Conservation (phyloP, 495 filamentous ascomycete genomes). For the Amniculicola lignicola region DNA sequence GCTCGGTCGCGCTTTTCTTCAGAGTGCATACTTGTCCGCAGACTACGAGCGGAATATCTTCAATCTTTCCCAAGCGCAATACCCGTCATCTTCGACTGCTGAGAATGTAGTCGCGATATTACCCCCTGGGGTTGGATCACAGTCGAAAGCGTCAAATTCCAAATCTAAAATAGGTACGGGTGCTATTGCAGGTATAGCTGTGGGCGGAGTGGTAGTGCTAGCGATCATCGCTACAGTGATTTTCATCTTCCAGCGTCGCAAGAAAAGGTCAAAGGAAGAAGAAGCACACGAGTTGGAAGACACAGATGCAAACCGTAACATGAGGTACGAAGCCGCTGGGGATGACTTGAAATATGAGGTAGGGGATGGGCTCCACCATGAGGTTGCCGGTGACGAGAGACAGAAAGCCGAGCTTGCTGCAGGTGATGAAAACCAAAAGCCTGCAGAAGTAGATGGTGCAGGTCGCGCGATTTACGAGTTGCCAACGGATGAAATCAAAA, state of each 20-base stretch:
- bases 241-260: conserved; percentile 17
- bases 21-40: conserved; percentile 39
- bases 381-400: conserved; percentile 20
- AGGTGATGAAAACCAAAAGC: conserved; percentile 16
- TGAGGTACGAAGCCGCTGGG: conserved; percentile 3
- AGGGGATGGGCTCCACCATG: conserved; percentile 15
- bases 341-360: conserved; percentile 14
- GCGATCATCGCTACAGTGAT: conserved; percentile 8
- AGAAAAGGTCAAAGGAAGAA: conserved; percentile 11
- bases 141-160: not conserved
- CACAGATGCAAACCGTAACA: conserved; percentile 7
- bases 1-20: conserved; percentile 40
- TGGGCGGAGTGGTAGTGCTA: conserved; percentile 24
- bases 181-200: conserved; percentile 36
- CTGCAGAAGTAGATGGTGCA: conserved; percentile 16
- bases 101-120: conserved; percentile 36
- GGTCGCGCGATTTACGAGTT: conserved; percentile 16
- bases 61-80: conserved; percentile 38
- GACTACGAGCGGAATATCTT: conserved; percentile 38
- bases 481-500: conserved; percentile 17
- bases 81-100: conserved; percentile 19
- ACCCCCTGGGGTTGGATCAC: conserved; percentile 2
- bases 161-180: conserved; percentile 18
- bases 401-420: conserved; percentile 18
- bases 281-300: conserved; percentile 24